Evolutionary conservation across 2,329 filamentous ascomycete genomes (phyloP), one percentile per base, ranked within the genome.

Genomic region (Ceratocystis lukuohia): DNA sequence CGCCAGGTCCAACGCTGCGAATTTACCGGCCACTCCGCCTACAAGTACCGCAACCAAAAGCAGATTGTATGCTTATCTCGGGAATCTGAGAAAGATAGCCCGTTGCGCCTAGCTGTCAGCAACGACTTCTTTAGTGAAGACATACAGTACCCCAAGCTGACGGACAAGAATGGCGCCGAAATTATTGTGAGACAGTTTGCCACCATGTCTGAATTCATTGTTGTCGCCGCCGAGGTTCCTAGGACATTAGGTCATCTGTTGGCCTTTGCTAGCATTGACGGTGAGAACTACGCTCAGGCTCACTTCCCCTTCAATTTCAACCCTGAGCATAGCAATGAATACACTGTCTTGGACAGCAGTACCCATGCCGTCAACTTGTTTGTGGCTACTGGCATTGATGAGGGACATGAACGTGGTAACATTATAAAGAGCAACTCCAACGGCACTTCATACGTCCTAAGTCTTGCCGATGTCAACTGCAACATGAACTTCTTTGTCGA

Each of bases 391-490:
- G 87, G 88, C 71, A 82, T 81, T 50, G 78, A 79, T 2, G 74
- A 79, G 63, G 87, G 84, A 20, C 84, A 82, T 63, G 84, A 88
- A 68, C 91, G 89, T 71, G 94, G 94, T 46, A 88, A 88, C 28
- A 90, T 99, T 71, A 85, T 99, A 76, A 99, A 97, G 83, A 96
- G 91, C 73, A 99, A 99, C 78, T 96, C 91, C 71, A 97, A 99
- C 73, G 94, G 94, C 65, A 99, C 94, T 0, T 94, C 89, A 1
- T 99, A 96, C 72, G 89, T 96, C 12, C 79, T 96, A 70, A 95
- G 89, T 75, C 80, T 94, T 28, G 79, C 84, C 62, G 84, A 84
- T 22, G 91, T 97, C 73, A 96, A 97, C 75, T 84, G 90, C 71
- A 86, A 96, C 73, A 78, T 81, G 12, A 71, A 74, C 1, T 91